Evolutionary conservation across 352 stramenopile species (phyloP).

Genomic region (Phytopythium helicoides): DNA sequence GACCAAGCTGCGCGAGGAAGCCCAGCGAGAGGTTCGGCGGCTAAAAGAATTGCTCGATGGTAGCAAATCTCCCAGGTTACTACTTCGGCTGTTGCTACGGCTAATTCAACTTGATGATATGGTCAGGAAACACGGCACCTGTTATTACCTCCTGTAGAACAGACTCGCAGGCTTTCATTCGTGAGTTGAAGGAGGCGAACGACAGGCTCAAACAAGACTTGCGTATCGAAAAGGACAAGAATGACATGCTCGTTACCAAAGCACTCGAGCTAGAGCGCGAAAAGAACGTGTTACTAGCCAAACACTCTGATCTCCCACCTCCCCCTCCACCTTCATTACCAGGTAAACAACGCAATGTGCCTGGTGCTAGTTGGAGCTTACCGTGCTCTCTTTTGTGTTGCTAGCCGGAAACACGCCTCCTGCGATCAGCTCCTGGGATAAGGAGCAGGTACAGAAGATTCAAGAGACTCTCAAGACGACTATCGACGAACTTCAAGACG

Average conservation of each 20-base stretch:
- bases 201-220: conserved; percentile 58
- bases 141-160: conserved; percentile 51
- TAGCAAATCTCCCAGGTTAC: background rate
- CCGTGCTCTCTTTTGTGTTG: background rate
- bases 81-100: background rate
- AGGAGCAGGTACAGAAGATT: conserved; percentile 70
- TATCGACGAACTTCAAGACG: conserved; percentile 80
- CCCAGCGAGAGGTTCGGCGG: conserved; percentile 67
- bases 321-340: conserved; percentile 3
- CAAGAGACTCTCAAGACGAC: conserved; percentile 65
- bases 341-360: conserved; percentile 6
- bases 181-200: conserved; percentile 60
- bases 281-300: conserved; percentile 47
- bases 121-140: conserved; percentile 38
- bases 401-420: background rate
- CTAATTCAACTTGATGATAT: background rate
- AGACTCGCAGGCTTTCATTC: conserved; percentile 63
- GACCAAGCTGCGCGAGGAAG: conserved; percentile 65
- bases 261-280: conserved; percentile 68
- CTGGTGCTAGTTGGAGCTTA: too few relatives aligned
- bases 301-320: conserved; percentile 14
- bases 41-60: conserved; percentile 65
- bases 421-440: conserved; percentile 47
- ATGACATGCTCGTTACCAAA: conserved; percentile 62
- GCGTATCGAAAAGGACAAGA: conserved; percentile 75